Evolutionary conservation across 2,329 filamentous ascomycete genomes (phyloP).

Genomic region (Botrytis byssoidea): DNA sequence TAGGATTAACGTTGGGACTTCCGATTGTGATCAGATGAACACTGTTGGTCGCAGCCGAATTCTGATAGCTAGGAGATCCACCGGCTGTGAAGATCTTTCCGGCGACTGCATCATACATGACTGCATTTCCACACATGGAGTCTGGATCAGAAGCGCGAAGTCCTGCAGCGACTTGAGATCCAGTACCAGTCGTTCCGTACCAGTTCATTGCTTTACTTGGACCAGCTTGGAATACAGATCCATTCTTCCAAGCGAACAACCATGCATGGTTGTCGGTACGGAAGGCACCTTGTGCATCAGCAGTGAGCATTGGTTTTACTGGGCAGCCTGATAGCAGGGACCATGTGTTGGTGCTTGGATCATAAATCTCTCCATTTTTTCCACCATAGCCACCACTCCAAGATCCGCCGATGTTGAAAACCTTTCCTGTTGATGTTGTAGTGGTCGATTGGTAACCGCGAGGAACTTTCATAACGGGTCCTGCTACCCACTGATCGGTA

Average conservation of each 20-base stretch:
- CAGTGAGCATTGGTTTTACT: slow-evolving; percentile 51
- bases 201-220: slow-evolving; percentile 52
- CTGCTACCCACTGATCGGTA: slow-evolving; percentile 32
- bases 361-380: slow-evolving; percentile 58
- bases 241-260: slow-evolving; percentile 38
- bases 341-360: slow-evolving; percentile 49
- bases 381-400: slow-evolving; percentile 50
- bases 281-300: slow-evolving; percentile 45
- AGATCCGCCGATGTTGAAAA: slow-evolving; percentile 58
- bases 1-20: slow-evolving; percentile 31
- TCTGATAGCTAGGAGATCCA: slow-evolving; percentile 48
- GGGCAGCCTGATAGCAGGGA: slow-evolving; percentile 44
- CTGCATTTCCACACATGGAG: slow-evolving; percentile 55
- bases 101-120: slow-evolving; percentile 55
- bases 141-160: slow-evolving; percentile 46
- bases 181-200: slow-evolving; percentile 49
- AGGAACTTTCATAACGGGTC: slow-evolving; percentile 15
- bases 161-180: slow-evolving; percentile 45
- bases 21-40: slow-evolving; percentile 52
- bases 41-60: slow-evolving; percentile 44
- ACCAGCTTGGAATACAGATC: slow-evolving; percentile 32
- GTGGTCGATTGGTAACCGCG: slow-evolving; percentile 16
- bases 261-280: slow-evolving; percentile 54
- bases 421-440: slow-evolving; percentile 42
- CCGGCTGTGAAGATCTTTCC: slow-evolving; percentile 57